Percentiles rank a stretch among this genome's conserved stretches.
phyloP scores from a whole-genome alignment of 345 rosid species.

The Microthlaspi erraticum region DNA sequence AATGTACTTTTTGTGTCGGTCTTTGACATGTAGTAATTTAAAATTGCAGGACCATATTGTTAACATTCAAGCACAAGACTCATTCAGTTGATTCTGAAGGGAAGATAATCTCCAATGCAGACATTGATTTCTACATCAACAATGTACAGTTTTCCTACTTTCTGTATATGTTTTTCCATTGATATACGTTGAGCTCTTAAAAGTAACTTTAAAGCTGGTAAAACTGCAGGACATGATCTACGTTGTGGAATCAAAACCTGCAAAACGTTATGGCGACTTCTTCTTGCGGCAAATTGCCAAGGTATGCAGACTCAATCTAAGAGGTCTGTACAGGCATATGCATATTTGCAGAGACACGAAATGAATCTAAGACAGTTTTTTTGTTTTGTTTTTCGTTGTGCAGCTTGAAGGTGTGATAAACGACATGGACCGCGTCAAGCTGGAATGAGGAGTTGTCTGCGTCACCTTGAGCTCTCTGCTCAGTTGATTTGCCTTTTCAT shows the following conservation, averaged over 20 bases:
- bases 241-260: slow-evolving; percentile 76
- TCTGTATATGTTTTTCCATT: neutral
- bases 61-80: slow-evolving; percentile 97
- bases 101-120: slow-evolving; percentile 83
- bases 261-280: slow-evolving; percentile 82
- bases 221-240: slow-evolving; percentile 81
- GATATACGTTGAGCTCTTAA: neutral
- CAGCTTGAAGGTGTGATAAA: slow-evolving; percentile 93
- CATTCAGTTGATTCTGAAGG: slow-evolving; percentile 86
- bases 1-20: neutral
- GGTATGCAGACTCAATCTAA: slow-evolving; percentile 50
- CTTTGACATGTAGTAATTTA: slow-evolving; percentile 3
- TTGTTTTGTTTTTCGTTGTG: neutral
- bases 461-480: slow-evolving; percentile 9
- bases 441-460: slow-evolving; percentile 94
- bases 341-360: neutral
- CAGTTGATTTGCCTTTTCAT: slow-evolving; percentile 70
- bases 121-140: slow-evolving; percentile 85
- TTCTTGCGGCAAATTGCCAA: slow-evolving; percentile 93
- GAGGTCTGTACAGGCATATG: neutral
- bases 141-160: slow-evolving; percentile 57
- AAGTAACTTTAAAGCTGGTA: slow-evolving; percentile 8
- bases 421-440: slow-evolving; percentile 77
- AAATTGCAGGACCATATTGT: slow-evolving; percentile 80
- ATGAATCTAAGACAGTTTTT: neutral